Conservation (phyloP, 192 early-diverging fungal genomes). For the Mortierella hygrophila region DNA sequence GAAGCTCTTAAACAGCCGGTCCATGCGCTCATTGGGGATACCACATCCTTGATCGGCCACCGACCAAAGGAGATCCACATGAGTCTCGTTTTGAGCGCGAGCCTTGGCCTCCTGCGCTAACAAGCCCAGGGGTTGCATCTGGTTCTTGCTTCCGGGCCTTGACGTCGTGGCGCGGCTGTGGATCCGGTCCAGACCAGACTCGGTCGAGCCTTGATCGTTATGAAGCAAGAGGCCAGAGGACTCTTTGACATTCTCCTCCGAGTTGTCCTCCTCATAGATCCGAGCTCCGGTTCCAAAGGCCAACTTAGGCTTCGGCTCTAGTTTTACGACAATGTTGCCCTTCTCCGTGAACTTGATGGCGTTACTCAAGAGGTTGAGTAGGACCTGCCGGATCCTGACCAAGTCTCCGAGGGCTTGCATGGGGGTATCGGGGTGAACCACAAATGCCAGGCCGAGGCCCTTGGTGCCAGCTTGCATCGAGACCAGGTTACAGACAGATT, state of each 20-base stretch:
- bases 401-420: conserved; percentile 63
- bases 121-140: background rate
- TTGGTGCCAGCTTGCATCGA: conserved; percentile 49
- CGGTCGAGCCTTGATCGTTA: conserved; percentile 13
- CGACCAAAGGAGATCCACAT: conserved; percentile 47
- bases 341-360: conserved; percentile 68
- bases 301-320: conserved; percentile 45
- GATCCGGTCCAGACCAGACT: background rate
- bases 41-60: conserved; percentile 58
- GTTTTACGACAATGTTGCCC: conserved; percentile 57
- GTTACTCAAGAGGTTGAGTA: conserved; percentile 68
- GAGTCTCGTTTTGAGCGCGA: background rate
- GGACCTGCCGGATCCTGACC: conserved; percentile 65
- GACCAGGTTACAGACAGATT: conserved; percentile 55
- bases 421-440: conserved; percentile 54
- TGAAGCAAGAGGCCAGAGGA: conserved; percentile 21
- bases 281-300: conserved; percentile 7
- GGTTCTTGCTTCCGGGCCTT: background rate
- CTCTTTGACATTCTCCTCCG: conserved; percentile 16
- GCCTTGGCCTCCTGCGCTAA: background rate
- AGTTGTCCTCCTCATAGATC: conserved; percentile 43
- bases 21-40: conserved; percentile 51
- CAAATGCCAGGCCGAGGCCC: conserved; percentile 43
- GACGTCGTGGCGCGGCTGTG: background rate
- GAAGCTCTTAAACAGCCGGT: conserved; percentile 57